Evolutionary conservation across 495 filamentous ascomycete species (phyloP), one percentile per base, ranked within the genome.

Genomic region (Ascodesmis nigricans): DNA sequence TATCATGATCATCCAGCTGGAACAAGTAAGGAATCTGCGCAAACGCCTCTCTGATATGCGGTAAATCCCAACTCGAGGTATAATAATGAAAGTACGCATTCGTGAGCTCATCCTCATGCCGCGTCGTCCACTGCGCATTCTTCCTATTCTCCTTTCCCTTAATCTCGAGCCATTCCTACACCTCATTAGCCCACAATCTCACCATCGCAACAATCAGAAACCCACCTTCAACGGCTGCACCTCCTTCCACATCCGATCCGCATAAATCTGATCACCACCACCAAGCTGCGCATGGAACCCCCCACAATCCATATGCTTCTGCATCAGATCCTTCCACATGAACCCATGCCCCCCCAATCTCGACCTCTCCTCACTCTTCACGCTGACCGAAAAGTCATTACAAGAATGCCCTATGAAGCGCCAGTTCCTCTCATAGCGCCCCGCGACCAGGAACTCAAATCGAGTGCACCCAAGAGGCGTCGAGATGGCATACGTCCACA

Each of bases 61-160:
- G 78, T 55, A 95, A 90, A 40, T 97, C 87, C 47, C 95, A 95
- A 53, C 92, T 82, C 47, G 76, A 83, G 8, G 83, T 90, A 47
- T 97, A 97, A 53, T 92, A 97, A 52, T 95, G 90, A 57, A 97
- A 97, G 56, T 91, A 97, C 2, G 84, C 84, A 56, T 93, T 79
- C 13, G 73, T 71, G 8, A 91, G 77, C 46, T 95, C 90, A 45
- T 95, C 84, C 47, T 97, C 81, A 47, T 93, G 78, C 30, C 76
- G 69, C 10, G 84, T 76, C 3, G 79, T 91, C 87, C 87, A 97
- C 10, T 68, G 64, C 0, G 80, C 72, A 35, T 72, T 91, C 59
- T 83, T 91, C 22, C 90, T 59, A 40, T 81, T 83, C 37, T 95
- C 87, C 40, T 91, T 80, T 1, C 87, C 90, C 41, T 67, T 76